phyloP scores from a whole-genome alignment of 2,329 filamentous ascomycete genomes.

The Fusarium sublunatum region DNA sequence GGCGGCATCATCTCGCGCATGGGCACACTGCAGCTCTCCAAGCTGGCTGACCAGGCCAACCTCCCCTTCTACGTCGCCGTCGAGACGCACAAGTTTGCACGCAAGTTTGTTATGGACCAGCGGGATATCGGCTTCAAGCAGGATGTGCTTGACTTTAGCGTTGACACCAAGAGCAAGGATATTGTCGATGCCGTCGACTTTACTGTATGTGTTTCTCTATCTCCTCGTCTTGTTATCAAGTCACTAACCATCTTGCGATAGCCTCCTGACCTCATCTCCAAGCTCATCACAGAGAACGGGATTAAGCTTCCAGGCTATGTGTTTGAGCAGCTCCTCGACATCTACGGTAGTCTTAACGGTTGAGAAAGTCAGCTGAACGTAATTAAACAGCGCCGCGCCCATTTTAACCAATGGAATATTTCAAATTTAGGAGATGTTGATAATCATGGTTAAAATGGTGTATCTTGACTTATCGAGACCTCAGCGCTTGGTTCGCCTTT shows the following conservation, averaged over 20 bases:
- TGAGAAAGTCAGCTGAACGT: conserved; percentile 33
- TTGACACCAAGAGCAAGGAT: conserved; percentile 59
- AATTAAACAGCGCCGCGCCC: conserved; percentile 27
- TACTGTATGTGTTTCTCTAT: conserved; percentile 63
- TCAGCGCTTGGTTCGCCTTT: neutral
- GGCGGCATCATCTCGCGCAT: conserved; percentile 91
- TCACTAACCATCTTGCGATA: conserved; percentile 45
- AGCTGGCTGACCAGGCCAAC: conserved; percentile 75
- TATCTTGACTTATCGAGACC: conserved; percentile 2
- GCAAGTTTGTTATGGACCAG: conserved; percentile 85
- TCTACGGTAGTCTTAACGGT: conserved; percentile 60
- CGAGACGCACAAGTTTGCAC: conserved; percentile 96
- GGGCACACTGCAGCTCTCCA: conserved; percentile 86
- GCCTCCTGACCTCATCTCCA: conserved; percentile 75
- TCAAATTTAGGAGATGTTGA: neutral
- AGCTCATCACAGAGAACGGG: conserved; percentile 80
- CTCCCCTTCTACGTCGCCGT: conserved; percentile 91
- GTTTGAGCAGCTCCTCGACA: conserved; percentile 76
- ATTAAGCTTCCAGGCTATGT: conserved; percentile 77
- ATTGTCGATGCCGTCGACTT: conserved; percentile 74
- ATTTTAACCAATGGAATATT: neutral
- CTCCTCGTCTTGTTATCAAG: too few relatives aligned
- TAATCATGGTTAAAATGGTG: neutral
- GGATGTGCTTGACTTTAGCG: conserved; percentile 78
- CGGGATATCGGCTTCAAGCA: conserved; percentile 84